Evolutionary conservation across 1,284 basidiomycete species (phyloP).

Genomic region (Apiotrichum akiyoshidainum): DNA sequence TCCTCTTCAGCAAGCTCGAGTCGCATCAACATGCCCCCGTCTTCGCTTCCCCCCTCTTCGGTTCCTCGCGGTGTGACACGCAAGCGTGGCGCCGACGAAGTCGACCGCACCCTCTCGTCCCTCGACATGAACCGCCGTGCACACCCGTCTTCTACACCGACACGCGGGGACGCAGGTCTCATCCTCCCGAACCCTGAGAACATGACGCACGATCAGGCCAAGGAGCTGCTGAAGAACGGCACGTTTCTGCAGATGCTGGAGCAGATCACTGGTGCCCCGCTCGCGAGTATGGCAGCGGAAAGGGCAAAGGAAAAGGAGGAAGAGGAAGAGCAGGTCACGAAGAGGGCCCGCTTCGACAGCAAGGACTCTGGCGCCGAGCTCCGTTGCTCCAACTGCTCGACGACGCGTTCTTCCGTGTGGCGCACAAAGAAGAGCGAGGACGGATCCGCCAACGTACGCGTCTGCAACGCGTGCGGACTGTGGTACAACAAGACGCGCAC

Average conservation of each 20-base stretch:
- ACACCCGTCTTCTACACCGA: conserved; percentile 2
- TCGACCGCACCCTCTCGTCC: conserved; percentile 1
- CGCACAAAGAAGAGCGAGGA: conserved; percentile 41
- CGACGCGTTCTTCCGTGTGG: conserved; percentile 46
- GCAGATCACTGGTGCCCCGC: conserved; percentile 28
- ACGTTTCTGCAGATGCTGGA: conserved; percentile 40
- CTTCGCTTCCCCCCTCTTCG: not conserved
- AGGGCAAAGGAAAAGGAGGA: not conserved
- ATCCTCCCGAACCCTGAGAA: conserved; percentile 22
- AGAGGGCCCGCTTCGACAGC: conserved; percentile 7
- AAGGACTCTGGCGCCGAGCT: not conserved
- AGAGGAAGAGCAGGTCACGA: conserved; percentile 13
- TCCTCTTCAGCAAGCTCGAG: conserved; percentile 6
- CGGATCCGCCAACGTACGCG: conserved; percentile 31
- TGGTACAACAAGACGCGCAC: conserved; percentile 46
- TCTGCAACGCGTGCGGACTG: conserved; percentile 51
- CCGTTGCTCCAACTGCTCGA: conserved; percentile 46
- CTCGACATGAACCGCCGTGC: conserved; percentile 1
- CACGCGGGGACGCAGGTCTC: not conserved
- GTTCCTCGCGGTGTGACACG: not conserved
- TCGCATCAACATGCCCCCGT: not conserved
- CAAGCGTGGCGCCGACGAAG: not conserved
- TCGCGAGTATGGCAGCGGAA: not conserved
- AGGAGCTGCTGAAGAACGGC: conserved; percentile 32
- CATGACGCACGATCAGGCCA: conserved; percentile 42